These are phyloP conservation scores for Diaporthe capsici DNA, from an alignment of 2,329 filamentous ascomycete genomes.

Conservation along the genomic window DNA sequence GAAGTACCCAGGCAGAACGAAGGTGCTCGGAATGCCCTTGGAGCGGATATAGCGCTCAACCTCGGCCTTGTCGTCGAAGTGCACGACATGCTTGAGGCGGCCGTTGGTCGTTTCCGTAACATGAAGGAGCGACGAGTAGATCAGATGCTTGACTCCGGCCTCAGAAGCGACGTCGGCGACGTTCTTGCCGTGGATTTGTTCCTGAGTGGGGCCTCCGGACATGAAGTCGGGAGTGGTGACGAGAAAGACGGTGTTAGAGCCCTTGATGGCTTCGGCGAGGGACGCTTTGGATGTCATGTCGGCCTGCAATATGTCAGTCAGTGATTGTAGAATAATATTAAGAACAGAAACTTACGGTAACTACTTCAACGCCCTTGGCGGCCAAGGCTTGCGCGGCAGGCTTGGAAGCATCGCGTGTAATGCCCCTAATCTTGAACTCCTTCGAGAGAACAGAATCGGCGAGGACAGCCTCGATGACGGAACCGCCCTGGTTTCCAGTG, in stretches of 20 bases:
- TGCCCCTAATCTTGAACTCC: conserved; percentile 60
- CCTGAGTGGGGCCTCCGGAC: conserved; percentile 1
- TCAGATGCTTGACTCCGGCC: conserved; percentile 51
- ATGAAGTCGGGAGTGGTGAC: conserved; percentile 48
- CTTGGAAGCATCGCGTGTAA: conserved; percentile 62
- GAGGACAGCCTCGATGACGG: conserved; percentile 61
- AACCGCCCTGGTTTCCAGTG: conserved; percentile 64
- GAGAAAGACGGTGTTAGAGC: conserved; percentile 59
- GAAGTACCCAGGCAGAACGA: conserved; percentile 64
- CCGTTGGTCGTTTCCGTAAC: conserved; percentile 47
- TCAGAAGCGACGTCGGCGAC: conserved; percentile 54
- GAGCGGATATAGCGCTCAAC: conserved; percentile 61
- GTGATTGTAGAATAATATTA: too few relatives aligned
- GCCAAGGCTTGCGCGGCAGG: conserved; percentile 55
- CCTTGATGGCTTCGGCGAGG: conserved; percentile 55
- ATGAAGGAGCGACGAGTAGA: conserved; percentile 51
- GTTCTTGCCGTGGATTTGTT: conserved; percentile 56
- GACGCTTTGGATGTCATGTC: conserved; percentile 56
- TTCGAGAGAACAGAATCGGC: conserved; percentile 60
- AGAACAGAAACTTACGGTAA: too few relatives aligned
- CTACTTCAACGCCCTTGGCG: conserved; percentile 56
- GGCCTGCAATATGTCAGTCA: conserved; percentile 47
- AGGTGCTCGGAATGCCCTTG: conserved; percentile 60
- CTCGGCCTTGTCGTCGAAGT: conserved; percentile 56
- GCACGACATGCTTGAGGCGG: conserved; percentile 41